Evolutionary conservation across 2,329 filamentous ascomycete genomes (phyloP).

Genomic region (Ascochyta rabiei): DNA sequence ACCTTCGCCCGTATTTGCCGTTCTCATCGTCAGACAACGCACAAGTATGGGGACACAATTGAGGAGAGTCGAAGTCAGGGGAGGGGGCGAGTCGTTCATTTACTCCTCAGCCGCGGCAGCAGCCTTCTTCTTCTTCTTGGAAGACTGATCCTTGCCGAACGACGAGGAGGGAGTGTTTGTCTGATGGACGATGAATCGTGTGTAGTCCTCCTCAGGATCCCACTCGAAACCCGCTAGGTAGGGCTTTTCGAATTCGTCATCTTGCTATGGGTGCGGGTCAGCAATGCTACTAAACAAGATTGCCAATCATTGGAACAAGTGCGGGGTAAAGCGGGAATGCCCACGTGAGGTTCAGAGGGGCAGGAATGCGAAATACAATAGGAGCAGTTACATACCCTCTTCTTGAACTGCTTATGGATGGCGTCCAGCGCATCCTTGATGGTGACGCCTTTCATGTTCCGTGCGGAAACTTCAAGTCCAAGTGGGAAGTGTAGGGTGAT

Average conservation of each 20-base stretch:
- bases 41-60: slow-evolving; percentile 27
- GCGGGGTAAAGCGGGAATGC: slow-evolving; percentile 11
- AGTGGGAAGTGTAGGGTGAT: slow-evolving; percentile 92
- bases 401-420: slow-evolving; percentile 96
- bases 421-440: slow-evolving; percentile 96
- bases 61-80: slow-evolving; percentile 41
- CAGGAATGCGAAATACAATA: slow-evolving; percentile 1
- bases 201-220: slow-evolving; percentile 93
- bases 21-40: slow-evolving; percentile 30
- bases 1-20: slow-evolving; percentile 29
- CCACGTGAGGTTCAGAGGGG: background rate
- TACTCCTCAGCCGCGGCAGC: slow-evolving; percentile 40
- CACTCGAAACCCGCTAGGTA: slow-evolving; percentile 95
- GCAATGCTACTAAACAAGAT: slow-evolving; percentile 6
- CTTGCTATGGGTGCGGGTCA: slow-evolving; percentile 63
- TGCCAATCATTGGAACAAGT: background rate
- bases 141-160: slow-evolving; percentile 52
- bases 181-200: slow-evolving; percentile 83
- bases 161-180: slow-evolving; percentile 62
- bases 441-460: slow-evolving; percentile 92
- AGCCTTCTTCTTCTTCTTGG: slow-evolving; percentile 49
- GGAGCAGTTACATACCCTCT: slow-evolving; percentile 72
- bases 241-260: slow-evolving; percentile 87
- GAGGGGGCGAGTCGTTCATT: slow-evolving; percentile 48
- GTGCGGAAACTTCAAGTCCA: slow-evolving; percentile 83